A percentile compares a stretch with the other conserved stretches of the same genome.
Conservation (phyloP, 768 basidiomycete genomes). For the Podaxis mareebaensis region DNA sequence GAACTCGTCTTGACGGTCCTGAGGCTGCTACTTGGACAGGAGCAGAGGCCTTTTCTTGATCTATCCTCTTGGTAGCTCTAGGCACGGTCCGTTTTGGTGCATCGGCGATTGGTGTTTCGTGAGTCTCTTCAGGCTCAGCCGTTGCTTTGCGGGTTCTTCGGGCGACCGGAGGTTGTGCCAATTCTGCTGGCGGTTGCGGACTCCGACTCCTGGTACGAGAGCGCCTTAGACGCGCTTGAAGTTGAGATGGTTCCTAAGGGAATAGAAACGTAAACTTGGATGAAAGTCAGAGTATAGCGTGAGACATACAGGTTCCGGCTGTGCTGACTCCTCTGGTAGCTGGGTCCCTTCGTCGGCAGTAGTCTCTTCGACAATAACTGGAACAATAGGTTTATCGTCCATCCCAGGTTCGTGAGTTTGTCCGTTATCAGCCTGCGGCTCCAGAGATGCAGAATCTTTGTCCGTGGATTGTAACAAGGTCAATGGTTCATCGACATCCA, state of each 20-base stretch:
- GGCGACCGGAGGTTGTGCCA: not conserved
- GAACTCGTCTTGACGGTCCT: constrained; percentile 23
- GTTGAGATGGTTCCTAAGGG: not conserved
- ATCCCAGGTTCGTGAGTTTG: not conserved
- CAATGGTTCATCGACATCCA: constrained; percentile 17
- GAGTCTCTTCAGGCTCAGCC: constrained; percentile 2
- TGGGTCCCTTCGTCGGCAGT: constrained; percentile 4
- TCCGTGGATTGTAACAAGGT: not conserved
- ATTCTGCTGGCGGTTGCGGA: not conserved
- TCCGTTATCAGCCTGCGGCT: not conserved
- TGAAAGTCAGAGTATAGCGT: not conserved
- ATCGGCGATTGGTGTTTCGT: not conserved
- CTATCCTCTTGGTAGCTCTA: not conserved
- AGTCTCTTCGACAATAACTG: constrained; percentile 16
- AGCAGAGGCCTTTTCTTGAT: not conserved
- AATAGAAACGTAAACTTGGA: not conserved
- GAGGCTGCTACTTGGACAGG: constrained; percentile 9
- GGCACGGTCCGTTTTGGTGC: constrained; percentile 8
- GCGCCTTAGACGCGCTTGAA: not conserved
- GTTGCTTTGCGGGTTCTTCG: constrained; percentile 3
- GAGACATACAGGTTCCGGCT: not conserved
- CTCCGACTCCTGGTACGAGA: constrained; percentile 9
- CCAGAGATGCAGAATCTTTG: not conserved
- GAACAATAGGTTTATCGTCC: constrained; percentile 3
- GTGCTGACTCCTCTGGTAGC: not conserved